A percentile compares a stretch with the other conserved stretches of the same genome.
Evolutionary conservation across 768 basidiomycete species (phyloP).

Genomic region (Lactarius quietus): DNA sequence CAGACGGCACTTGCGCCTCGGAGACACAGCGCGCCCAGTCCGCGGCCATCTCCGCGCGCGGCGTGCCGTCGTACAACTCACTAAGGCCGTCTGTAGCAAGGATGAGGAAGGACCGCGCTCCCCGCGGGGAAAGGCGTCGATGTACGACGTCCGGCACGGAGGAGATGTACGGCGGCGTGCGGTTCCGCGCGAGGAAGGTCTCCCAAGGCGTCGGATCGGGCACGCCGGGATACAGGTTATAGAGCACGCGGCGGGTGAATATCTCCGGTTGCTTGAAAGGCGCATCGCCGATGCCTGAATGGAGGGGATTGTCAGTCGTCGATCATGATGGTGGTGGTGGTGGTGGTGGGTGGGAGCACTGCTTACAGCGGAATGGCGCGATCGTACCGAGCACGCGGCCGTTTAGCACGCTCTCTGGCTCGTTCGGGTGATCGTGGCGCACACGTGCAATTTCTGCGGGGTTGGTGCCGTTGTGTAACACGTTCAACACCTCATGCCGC

Average conservation of each 20-base stretch:
- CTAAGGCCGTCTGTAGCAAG: conserved; percentile 46
- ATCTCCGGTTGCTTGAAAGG: conserved; percentile 38
- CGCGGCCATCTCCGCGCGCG: conserved; percentile 34
- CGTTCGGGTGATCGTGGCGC: conserved; percentile 59
- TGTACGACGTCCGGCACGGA: conserved; percentile 40
- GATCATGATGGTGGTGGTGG: not conserved
- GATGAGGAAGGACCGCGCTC: conserved; percentile 33
- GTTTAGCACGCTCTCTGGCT: conserved; percentile 64
- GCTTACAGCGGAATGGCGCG: conserved; percentile 73
- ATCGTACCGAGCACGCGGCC: conserved; percentile 72
- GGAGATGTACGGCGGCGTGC: conserved; percentile 48
- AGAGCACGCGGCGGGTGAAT: conserved; percentile 36
- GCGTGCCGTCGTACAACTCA: conserved; percentile 39
- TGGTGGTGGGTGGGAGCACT: conserved; percentile 29
- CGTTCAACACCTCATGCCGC: conserved; percentile 57
- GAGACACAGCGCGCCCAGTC: conserved; percentile 38
- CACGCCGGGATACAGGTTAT: conserved; percentile 37
- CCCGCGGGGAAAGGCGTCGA: conserved; percentile 27
- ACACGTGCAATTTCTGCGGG: conserved; percentile 63
- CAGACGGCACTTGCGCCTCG: conserved; percentile 15
- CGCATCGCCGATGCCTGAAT: conserved; percentile 37
- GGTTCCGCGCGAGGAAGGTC: conserved; percentile 34
- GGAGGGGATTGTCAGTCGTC: not conserved
- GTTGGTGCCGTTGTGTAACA: conserved; percentile 69
- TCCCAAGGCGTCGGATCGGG: conserved; percentile 30